Percentiles rank a stretch among this genome's conserved stretches.
These are phyloP conservation scores for Phanerochaete carnosa DNA, from an alignment of 768 basidiomycete genomes.

Conservation along the genomic window DNA sequence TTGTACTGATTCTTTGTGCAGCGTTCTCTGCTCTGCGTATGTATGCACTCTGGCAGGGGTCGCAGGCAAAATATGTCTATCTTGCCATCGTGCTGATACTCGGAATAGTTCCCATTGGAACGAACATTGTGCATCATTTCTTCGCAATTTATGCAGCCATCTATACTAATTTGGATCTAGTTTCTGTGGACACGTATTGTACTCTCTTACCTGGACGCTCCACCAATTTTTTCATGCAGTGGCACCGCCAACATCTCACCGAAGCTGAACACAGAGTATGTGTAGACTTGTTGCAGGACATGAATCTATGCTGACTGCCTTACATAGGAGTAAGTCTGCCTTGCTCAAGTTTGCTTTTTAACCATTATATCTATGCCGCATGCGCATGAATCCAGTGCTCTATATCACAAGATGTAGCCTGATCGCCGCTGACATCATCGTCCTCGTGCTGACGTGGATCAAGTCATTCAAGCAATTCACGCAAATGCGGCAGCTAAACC, in stretches of 20 bases:
- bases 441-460: not conserved
- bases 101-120: not conserved
- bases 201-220: too few relatives aligned
- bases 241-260: too few relatives aligned
- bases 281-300: too few relatives aligned
- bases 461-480: not conserved
- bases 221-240: too few relatives aligned
- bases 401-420: not conserved
- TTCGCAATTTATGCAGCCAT: too few relatives aligned
- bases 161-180: too few relatives aligned
- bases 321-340: too few relatives aligned
- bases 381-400: not conserved
- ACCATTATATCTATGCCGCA: too few relatives aligned
- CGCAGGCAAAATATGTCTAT: not conserved
- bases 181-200: too few relatives aligned
- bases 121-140: not conserved
- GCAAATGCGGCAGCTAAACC: not conserved
- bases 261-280: too few relatives aligned
- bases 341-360: not conserved
- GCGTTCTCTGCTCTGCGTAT: not conserved
- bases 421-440: not conserved
- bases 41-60: not conserved
- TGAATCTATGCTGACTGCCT: too few relatives aligned
- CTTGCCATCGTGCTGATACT: not conserved
- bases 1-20: not conserved